Conservation (phyloP, 2,329 filamentous ascomycete species). For the Fusarium torreyae region DNA sequence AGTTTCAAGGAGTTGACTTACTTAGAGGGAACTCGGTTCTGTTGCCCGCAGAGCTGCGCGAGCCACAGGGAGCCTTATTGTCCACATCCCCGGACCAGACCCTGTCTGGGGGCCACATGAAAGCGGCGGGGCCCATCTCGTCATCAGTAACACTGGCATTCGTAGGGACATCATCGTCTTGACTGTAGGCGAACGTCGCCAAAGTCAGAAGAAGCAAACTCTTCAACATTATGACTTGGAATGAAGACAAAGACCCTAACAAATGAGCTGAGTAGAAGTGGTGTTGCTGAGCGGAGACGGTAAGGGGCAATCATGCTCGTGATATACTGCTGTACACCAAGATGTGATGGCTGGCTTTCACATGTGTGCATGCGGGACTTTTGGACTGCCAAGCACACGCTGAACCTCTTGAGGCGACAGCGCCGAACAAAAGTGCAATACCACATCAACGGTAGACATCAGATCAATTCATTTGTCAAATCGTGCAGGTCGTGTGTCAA, state of each 20-base stretch:
- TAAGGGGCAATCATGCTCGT: constrained; percentile 17
- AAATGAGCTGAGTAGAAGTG: background rate
- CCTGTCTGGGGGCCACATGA: constrained; percentile 73
- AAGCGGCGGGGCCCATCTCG: constrained; percentile 69
- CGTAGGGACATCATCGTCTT: constrained; percentile 31
- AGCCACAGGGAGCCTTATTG: constrained; percentile 72
- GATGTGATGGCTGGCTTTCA: background rate
- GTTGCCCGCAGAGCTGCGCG: constrained; percentile 61
- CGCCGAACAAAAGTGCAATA: constrained; percentile 8
- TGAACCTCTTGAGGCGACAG: constrained; percentile 4
- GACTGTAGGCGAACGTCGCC: constrained; percentile 19
- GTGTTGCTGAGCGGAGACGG: background rate
- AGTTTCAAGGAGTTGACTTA: constrained; percentile 40
- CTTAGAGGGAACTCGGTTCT: constrained; percentile 71
- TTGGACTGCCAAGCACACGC: constrained; percentile 25
- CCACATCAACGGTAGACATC: background rate
- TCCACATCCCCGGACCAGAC: constrained; percentile 68
- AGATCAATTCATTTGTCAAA: constrained; percentile 6
- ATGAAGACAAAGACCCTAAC: background rate
- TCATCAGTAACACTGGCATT: constrained; percentile 36
- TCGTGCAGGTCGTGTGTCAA: constrained; percentile 11
- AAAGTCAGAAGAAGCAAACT: constrained; percentile 28
- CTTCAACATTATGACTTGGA: constrained; percentile 24
- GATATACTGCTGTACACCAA: constrained; percentile 30
- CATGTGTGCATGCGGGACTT: constrained; percentile 24